A percentile compares a stretch with the other conserved stretches of the same genome.
These are phyloP conservation scores for Moesziomyces globuligerus DNA, from an alignment of 1,284 basidiomycete genomes.

Conservation along the genomic window DNA sequence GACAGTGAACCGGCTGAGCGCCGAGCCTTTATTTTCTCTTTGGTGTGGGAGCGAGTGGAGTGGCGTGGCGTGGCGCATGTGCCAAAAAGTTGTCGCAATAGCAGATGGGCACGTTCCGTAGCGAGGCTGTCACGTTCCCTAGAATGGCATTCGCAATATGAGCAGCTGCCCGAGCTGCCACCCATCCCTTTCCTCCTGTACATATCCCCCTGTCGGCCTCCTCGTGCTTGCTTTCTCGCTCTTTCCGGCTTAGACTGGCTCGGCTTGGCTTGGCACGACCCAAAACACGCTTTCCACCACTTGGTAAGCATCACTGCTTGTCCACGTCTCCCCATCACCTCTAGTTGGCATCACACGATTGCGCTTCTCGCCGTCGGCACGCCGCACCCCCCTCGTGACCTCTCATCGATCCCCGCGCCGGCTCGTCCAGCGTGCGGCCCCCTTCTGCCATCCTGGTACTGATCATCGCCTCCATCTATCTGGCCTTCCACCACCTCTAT, in stretches of 20 bases:
- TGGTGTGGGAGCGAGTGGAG: too few species aligned
- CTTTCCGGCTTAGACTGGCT: too few species aligned
- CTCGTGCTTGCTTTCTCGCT: neutral
- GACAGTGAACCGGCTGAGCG: too few species aligned
- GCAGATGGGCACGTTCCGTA: constrained; percentile 35
- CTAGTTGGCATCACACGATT: neutral
- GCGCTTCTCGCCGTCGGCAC: too few species aligned
- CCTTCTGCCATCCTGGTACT: constrained; percentile 30
- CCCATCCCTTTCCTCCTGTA: neutral
- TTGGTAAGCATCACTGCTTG: constrained; percentile 19
- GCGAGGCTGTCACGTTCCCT: constrained; percentile 33
- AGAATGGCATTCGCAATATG: neutral
- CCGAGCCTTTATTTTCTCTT: too few species aligned
- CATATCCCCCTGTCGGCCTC: neutral
- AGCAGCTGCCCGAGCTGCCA: neutral
- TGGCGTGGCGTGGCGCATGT: too few species aligned
- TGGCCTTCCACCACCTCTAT: constrained; percentile 19
- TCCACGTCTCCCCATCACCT: constrained; percentile 3
- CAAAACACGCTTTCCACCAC: neutral
- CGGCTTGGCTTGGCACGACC: neutral
- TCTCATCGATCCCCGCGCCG: constrained; percentile 8
- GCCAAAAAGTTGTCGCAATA: neutral
- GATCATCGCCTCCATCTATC: constrained; percentile 26
- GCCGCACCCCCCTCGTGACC: neutral
- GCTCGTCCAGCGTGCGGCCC: constrained; percentile 10